Base-by-base conservation (phyloP, 2,329 filamentous ascomycete genomes). In the Boeremia lycopersici region DNA sequence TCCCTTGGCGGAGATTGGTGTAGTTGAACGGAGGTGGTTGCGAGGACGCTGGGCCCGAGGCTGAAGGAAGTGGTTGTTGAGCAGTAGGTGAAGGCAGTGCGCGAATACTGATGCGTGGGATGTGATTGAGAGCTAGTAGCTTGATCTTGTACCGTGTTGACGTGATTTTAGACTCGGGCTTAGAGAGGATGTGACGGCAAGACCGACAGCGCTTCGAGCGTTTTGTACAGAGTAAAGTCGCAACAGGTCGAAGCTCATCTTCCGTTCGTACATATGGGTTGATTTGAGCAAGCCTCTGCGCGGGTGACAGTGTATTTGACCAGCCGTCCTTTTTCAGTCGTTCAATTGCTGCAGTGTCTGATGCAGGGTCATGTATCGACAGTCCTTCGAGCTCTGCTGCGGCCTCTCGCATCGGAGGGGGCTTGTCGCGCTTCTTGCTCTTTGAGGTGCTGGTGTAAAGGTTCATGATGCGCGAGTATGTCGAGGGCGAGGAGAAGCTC, bases 101-200 rank as follows among this genome's bases (percentile, higher is more conserved):
- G 44, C 85, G 84, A 64, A 97, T 84, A 28, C 86, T 85, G 57
- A 97, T 86, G 55, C 86, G 87, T 0, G 95, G 95, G 59, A 99
- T 91, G 76, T 96, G 93, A 71, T 88, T 91, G 50, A 77, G 69
- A 11, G 95, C 96, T 5, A 98, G 87, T 0, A 98, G 84, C 49
- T 91, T 89, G 74, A 99, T 97, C 68, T 93, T 90, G 83, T 95
- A 98, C 28, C 93, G 89, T 6, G 90, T 95, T 47, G 89, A 93
- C 41, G 87, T 86, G 29, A 96, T 88, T 75, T 98, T 99, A 55
- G 88, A 85, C 76, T 99, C 95, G 12, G 93, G 95, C 73, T 96
- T 96, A 57, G 91, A 90, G 64, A 99, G 89, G 71, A 98, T 97
- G 77, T 98, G 93, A 11, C 95, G 89, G 77, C 95, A 99, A 10